Evolutionary conservation across 805 yeast species (phyloP).

Genomic region (Kazachstania kunashirensis): DNA sequence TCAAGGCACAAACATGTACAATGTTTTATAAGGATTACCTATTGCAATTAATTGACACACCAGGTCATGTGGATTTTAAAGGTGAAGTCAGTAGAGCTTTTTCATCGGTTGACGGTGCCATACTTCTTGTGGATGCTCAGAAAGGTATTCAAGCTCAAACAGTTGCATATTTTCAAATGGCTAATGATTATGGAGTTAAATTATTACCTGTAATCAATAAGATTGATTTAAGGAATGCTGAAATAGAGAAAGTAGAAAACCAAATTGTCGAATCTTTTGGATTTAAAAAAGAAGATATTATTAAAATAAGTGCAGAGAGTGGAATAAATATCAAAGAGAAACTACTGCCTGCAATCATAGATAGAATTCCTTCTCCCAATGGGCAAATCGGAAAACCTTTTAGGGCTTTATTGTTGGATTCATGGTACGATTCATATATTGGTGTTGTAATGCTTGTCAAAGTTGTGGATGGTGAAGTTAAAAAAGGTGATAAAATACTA

Average conservation of each 20-base stretch:
- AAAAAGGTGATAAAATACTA: conserved; percentile 62
- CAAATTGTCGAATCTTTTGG: conserved; percentile 73
- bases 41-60: conserved; percentile 88
- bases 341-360: conserved; percentile 73
- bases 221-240: conserved; percentile 76
- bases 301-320: conserved; percentile 86
- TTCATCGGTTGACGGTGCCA: conserved; percentile 94
- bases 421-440: conserved; percentile 90
- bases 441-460: conserved; percentile 84
- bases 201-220: conserved; percentile 86
- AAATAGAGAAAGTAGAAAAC: conserved; percentile 66
- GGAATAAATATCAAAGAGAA: conserved; percentile 63
- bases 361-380: conserved; percentile 68
- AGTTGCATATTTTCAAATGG: conserved; percentile 91
- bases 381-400: conserved; percentile 58
- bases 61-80: conserved; percentile 95
- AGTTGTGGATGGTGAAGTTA: conserved; percentile 72
- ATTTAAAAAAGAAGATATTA: conserved; percentile 58
- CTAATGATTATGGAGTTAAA: conserved; percentile 73
- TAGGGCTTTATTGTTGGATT: conserved; percentile 59
- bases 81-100: conserved; percentile 83
- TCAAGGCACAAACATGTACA: conserved; percentile 92
- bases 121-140: conserved; percentile 82
- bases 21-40: conserved; percentile 80
- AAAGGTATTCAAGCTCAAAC: conserved; percentile 98